Conservation (phyloP, 495 filamentous ascomycete species). For the Penicillium dipodomyicola region DNA sequence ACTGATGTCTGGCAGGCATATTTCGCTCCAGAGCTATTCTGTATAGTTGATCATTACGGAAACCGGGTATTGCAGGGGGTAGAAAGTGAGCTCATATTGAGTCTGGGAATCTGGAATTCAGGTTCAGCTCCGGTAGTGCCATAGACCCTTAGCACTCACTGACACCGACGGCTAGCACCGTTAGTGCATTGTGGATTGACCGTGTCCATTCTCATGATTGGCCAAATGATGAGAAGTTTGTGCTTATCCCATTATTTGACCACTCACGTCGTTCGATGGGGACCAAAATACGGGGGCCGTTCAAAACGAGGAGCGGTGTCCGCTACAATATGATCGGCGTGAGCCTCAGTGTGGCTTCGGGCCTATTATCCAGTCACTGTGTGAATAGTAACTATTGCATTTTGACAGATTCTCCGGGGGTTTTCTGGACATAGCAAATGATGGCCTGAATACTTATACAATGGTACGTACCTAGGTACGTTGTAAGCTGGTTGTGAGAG, state of each 20-base stretch:
- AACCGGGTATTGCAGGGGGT: background rate
- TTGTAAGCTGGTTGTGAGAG: slow-evolving; percentile 2
- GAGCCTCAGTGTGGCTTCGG: slow-evolving; percentile 15
- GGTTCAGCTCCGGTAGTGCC: slow-evolving; percentile 3
- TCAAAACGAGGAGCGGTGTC: slow-evolving; percentile 29
- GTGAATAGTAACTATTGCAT: background rate
- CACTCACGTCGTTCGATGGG: slow-evolving; percentile 12
- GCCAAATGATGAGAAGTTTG: slow-evolving; percentile 5
- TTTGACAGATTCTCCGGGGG: background rate
- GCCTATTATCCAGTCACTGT: background rate
- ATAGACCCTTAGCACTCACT: background rate
- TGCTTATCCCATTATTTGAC: slow-evolving; percentile 16
- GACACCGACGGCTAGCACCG: slow-evolving; percentile 33
- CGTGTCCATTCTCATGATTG: slow-evolving; percentile 11
- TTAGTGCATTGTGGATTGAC: slow-evolving; percentile 9
- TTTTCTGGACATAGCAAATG: background rate
- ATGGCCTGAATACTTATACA: background rate
- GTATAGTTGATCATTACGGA: slow-evolving; percentile 2
- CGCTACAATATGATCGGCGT: slow-evolving; percentile 1
- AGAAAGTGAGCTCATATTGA: background rate
- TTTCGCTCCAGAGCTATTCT: background rate
- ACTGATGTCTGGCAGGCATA: background rate
- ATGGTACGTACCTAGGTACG: slow-evolving; percentile 1
- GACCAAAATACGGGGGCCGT: slow-evolving; percentile 1
- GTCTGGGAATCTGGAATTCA: background rate